phyloP scores from a whole-genome alignment of 2,329 filamentous ascomycete genomes.

The Calonectria multiphialidica region DNA sequence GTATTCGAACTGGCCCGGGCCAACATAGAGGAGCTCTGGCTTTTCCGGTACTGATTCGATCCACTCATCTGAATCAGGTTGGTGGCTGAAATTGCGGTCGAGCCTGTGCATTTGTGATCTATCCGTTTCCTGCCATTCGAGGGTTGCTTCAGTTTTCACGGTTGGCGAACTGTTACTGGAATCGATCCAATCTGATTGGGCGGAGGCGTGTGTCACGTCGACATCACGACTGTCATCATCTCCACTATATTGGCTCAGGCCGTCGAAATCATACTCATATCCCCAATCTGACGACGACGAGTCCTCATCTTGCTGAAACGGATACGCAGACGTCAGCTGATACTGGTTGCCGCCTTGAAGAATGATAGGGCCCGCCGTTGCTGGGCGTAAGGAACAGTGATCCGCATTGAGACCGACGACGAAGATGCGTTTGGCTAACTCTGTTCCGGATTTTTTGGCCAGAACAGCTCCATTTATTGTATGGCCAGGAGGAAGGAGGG shows the following conservation, averaged over 20 bases:
- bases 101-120: background rate
- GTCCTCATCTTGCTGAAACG: background rate
- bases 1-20: background rate
- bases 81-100: background rate
- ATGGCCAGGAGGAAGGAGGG: background rate
- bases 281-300: background rate
- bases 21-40: background rate
- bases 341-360: background rate
- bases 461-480: background rate
- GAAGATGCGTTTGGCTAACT: background rate
- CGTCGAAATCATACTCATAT: background rate
- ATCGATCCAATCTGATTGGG: background rate
- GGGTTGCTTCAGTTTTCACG: background rate
- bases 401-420: background rate
- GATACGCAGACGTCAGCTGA: background rate
- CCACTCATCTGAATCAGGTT: background rate
- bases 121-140: background rate
- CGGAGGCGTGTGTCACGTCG: background rate
- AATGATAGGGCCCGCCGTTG: background rate
- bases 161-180: too few species aligned
- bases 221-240: background rate
- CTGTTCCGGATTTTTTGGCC: background rate
- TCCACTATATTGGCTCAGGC: background rate
- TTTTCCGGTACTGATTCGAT: background rate
- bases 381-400: background rate